Evolutionary conservation across 2,329 filamentous ascomycete species (phyloP).

Genomic region (Monosporascus sp.): DNA sequence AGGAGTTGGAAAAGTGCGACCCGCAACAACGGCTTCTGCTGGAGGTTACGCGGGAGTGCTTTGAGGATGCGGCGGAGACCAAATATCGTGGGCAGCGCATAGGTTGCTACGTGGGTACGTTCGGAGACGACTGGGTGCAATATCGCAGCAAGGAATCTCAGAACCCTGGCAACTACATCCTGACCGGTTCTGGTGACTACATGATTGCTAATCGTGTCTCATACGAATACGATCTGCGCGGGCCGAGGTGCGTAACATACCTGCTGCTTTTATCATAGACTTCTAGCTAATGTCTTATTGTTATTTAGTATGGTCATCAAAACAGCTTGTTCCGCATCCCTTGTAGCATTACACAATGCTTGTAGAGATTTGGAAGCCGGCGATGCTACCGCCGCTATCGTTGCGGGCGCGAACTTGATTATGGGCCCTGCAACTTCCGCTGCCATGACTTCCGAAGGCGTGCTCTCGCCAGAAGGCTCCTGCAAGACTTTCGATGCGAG

Average conservation of each 20-base stretch:
- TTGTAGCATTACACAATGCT: slow-evolving; percentile 25
- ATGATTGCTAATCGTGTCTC: slow-evolving; percentile 26
- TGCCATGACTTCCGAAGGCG: slow-evolving; percentile 14
- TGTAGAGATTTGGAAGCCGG: slow-evolving; percentile 19
- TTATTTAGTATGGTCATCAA: slow-evolving; percentile 16
- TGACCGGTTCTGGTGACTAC: slow-evolving; percentile 20
- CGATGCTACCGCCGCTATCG: slow-evolving; percentile 24
- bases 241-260: slow-evolving; percentile 15
- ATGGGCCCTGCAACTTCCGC: slow-evolving; percentile 17
- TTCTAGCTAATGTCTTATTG: slow-evolving; percentile 3
- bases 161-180: slow-evolving; percentile 14
- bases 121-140: slow-evolving; percentile 26
- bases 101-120: slow-evolving; percentile 28
- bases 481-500: slow-evolving; percentile 30
- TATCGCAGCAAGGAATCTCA: slow-evolving; percentile 17
- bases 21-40: slow-evolving; percentile 25
- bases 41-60: slow-evolving; percentile 23
- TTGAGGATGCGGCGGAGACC: slow-evolving; percentile 25
- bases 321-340: slow-evolving; percentile 25
- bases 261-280: neutral
- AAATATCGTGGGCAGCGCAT: slow-evolving; percentile 25
- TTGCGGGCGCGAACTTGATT: slow-evolving; percentile 19
- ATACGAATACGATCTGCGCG: slow-evolving; percentile 18
- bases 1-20: slow-evolving; percentile 21
- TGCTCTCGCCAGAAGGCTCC: slow-evolving; percentile 18